Conservation (phyloP, 2,329 filamentous ascomycete genomes). For the Diaporthe sp. region DNA sequence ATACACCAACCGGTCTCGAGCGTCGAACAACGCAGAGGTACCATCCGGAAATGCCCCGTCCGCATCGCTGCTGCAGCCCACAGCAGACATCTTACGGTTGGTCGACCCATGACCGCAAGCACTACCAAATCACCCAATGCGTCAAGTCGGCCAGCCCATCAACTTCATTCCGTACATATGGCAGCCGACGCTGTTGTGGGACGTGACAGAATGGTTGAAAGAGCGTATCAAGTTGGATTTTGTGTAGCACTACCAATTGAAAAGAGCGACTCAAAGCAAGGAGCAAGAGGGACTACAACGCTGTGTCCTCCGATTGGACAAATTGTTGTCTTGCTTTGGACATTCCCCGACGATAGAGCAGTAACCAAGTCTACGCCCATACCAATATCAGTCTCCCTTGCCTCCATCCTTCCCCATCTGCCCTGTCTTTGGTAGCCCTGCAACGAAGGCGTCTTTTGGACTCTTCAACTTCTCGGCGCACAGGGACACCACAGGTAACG, state of each 20-base stretch:
- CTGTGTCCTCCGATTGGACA: slow-evolving; percentile 31
- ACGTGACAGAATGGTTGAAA: slow-evolving; percentile 24
- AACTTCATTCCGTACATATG: not conserved
- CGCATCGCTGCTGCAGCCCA: not conserved
- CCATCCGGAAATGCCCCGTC: not conserved
- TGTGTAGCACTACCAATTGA: slow-evolving; percentile 35
- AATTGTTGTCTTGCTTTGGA: slow-evolving; percentile 28
- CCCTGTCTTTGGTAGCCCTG: slow-evolving; percentile 40
- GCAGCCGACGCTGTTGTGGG: not conserved
- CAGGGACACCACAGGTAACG: slow-evolving; percentile 38
- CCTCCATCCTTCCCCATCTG: slow-evolving; percentile 33
- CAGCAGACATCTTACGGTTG: not conserved
- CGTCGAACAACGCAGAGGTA: not conserved
- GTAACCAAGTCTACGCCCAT: slow-evolving; percentile 33
- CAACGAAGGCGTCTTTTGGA: slow-evolving; percentile 30
- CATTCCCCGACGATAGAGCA: slow-evolving; percentile 33
- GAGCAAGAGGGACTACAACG: slow-evolving; percentile 31
- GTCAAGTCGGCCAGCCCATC: not conserved
- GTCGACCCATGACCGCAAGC: not conserved
- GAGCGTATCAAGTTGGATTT: slow-evolving; percentile 39
- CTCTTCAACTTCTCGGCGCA: slow-evolving; percentile 35
- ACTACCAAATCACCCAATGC: not conserved
- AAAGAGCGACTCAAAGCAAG: slow-evolving; percentile 39
- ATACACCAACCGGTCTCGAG: not conserved
- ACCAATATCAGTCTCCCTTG: slow-evolving; percentile 27